Percentiles rank a stretch among this genome's conserved stretches.
Evolutionary conservation across 139 green algal genomes (phyloP).

Genomic region (Helicosporidium sp.): DNA sequence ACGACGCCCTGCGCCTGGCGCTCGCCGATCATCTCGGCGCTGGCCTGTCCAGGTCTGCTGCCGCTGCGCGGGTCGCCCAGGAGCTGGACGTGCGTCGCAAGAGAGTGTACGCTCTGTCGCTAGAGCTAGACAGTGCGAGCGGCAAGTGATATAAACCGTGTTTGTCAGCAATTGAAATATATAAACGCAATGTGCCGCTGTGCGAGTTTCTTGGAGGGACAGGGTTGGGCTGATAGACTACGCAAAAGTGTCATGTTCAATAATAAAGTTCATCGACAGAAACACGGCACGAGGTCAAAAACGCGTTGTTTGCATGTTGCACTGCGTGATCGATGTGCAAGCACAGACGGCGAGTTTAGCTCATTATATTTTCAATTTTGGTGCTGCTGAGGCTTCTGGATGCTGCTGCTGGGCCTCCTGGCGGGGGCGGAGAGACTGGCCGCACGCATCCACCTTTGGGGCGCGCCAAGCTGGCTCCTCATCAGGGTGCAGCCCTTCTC

Average conservation of each 20-base stretch:
- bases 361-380: too few relatives aligned
- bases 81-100: conserved; percentile 6
- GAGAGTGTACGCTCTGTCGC: neutral
- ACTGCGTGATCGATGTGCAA: too few relatives aligned
- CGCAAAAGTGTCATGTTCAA: too few relatives aligned
- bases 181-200: too few relatives aligned
- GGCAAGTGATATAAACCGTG: too few relatives aligned
- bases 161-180: too few relatives aligned
- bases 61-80: conserved; percentile 6
- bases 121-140: neutral
- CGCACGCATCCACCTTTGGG: conserved; percentile 2
- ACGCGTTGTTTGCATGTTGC: too few relatives aligned
- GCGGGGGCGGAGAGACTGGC: neutral
- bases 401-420: neutral
- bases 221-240: too few relatives aligned
- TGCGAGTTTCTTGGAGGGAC: too few relatives aligned
- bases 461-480: conserved; percentile 11
- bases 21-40: conserved; percentile 7
- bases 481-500: conserved; percentile 3
- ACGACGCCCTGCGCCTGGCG: conserved; percentile 7
- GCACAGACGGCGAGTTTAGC: too few relatives aligned
- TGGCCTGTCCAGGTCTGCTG: conserved; percentile 5
- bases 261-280: too few relatives aligned
- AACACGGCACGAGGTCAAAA: too few relatives aligned
- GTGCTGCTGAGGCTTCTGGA: conserved; percentile 2